phyloP scores from a whole-genome alignment of 2,329 filamentous ascomycete genomes.

The Raffaelea arxii region DNA sequence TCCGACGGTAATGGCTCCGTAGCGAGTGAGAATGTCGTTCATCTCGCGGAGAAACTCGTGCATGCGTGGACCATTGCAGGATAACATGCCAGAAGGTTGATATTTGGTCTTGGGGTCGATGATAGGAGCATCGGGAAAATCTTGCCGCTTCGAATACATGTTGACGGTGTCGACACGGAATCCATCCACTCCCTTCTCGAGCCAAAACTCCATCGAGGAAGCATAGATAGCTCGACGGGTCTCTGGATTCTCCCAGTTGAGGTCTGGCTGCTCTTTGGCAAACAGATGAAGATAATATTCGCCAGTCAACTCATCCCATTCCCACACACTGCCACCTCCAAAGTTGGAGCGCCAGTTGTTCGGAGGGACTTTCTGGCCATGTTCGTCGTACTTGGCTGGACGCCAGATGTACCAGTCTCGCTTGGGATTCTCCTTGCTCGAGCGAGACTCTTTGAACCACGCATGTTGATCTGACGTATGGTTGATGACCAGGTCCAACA shows the following conservation, averaged over 20 bases:
- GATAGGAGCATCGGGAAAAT: constrained; percentile 42
- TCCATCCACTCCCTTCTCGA: constrained; percentile 60
- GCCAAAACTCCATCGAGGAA: constrained; percentile 67
- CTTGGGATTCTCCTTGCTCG: constrained; percentile 51
- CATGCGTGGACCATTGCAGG: constrained; percentile 57
- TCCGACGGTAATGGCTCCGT: constrained; percentile 58
- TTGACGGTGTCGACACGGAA: constrained; percentile 69
- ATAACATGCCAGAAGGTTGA: constrained; percentile 45
- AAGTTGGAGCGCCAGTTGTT: constrained; percentile 66
- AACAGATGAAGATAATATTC: constrained; percentile 76
- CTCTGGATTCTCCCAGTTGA: constrained; percentile 70
- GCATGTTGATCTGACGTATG: constrained; percentile 63
- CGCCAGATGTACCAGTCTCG: constrained; percentile 42
- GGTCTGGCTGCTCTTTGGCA: constrained; percentile 50
- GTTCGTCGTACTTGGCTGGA: constrained; percentile 30
- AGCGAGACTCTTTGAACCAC: constrained; percentile 61
- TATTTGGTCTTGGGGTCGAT: constrained; percentile 27
- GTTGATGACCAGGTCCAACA: constrained; percentile 70
- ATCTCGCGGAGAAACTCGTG: constrained; percentile 59
- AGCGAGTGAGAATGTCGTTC: constrained; percentile 47
- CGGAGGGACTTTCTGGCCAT: constrained; percentile 56
- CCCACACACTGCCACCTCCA: constrained; percentile 53
- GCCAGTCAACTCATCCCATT: constrained; percentile 60
- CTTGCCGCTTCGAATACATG: constrained; percentile 54
- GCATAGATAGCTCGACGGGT: constrained; percentile 61